phyloP scores from a whole-genome alignment of 305 asterid species.

The Fraxinus platypoda region DNA sequence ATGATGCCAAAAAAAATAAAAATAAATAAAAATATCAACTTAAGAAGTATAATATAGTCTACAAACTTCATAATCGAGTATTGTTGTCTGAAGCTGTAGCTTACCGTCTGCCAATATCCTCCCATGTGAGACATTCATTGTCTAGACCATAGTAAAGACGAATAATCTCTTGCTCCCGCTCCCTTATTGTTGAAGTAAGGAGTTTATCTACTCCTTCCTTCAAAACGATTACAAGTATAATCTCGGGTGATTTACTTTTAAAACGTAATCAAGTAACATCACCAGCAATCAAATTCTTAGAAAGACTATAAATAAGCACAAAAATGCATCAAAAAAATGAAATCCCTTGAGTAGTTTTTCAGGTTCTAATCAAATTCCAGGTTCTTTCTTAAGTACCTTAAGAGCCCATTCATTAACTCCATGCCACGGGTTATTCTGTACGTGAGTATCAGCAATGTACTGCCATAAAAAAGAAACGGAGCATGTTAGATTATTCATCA shows the following conservation, averaged over 20 bases:
- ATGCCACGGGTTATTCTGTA: constrained; percentile 85
- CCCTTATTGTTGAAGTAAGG: constrained; percentile 52
- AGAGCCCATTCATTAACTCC: constrained; percentile 71
- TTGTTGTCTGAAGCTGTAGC: not conserved
- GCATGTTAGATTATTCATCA: not conserved
- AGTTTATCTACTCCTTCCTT: constrained; percentile 87
- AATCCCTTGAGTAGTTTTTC: not conserved
- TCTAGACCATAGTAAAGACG: constrained; percentile 86
- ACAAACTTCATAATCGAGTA: not conserved
- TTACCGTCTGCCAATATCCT: constrained; percentile 86
- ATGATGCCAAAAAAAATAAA: not conserved
- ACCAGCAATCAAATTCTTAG: not conserved
- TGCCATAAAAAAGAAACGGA: constrained; percentile 29
- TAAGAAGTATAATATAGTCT: not conserved
- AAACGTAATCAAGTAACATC: not conserved
- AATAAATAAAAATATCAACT: not conserved
- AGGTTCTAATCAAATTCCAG: too few species aligned
- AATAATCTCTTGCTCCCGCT: constrained; percentile 77
- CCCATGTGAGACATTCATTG: constrained; percentile 92
- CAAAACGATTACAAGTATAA: constrained; percentile 13
- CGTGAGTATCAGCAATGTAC: constrained; percentile 75
- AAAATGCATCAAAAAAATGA: not conserved
- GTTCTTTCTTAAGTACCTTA: constrained; percentile 49
- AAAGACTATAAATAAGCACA: not conserved
- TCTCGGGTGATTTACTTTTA: not conserved